phyloP scores from a whole-genome alignment of 2,329 filamentous ascomycete genomes.

The Nemania abortiva region DNA sequence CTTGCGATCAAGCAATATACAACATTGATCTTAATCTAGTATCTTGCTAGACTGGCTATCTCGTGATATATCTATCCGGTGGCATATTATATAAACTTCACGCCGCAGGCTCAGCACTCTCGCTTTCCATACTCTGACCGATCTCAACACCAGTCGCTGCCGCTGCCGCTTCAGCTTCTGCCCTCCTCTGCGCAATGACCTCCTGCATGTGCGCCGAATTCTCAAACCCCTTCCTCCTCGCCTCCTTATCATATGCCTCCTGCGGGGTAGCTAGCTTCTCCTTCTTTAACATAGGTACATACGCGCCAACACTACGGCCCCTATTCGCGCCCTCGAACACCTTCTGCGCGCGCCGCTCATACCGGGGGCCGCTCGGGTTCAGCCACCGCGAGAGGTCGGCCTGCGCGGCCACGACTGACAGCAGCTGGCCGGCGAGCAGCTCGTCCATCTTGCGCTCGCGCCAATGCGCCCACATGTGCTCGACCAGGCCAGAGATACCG shows the following conservation, averaged over 20 bases:
- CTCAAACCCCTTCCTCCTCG: slow-evolving; percentile 70
- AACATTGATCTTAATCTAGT: neutral
- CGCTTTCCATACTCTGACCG: slow-evolving; percentile 36
- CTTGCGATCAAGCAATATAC: slow-evolving; percentile 2
- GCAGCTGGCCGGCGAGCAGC: slow-evolving; percentile 78
- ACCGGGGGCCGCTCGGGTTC: slow-evolving; percentile 35
- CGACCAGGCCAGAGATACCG: slow-evolving; percentile 74
- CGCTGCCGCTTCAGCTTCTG: slow-evolving; percentile 35
- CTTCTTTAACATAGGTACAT: slow-evolving; percentile 67
- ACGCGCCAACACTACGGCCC: slow-evolving; percentile 64
- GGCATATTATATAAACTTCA: neutral
- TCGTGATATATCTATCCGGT: neutral
- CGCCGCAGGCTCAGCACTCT: slow-evolving; percentile 47
- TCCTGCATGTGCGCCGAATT: slow-evolving; percentile 60
- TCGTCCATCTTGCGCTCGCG: slow-evolving; percentile 89
- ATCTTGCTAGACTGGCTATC: neutral
- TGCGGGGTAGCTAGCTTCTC: slow-evolving; percentile 62
- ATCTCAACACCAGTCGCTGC: slow-evolving; percentile 52
- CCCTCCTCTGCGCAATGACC: slow-evolving; percentile 42
- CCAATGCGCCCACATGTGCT: slow-evolving; percentile 86
- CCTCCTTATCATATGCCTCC: slow-evolving; percentile 71
- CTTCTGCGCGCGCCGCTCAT: slow-evolving; percentile 49
- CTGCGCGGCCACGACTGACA: slow-evolving; percentile 69
- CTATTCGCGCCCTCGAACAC: slow-evolving; percentile 69
- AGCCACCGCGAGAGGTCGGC: slow-evolving; percentile 41